phyloP scores from a whole-genome alignment of 257 asterid genomes.

The Capsicum chinense region DNA sequence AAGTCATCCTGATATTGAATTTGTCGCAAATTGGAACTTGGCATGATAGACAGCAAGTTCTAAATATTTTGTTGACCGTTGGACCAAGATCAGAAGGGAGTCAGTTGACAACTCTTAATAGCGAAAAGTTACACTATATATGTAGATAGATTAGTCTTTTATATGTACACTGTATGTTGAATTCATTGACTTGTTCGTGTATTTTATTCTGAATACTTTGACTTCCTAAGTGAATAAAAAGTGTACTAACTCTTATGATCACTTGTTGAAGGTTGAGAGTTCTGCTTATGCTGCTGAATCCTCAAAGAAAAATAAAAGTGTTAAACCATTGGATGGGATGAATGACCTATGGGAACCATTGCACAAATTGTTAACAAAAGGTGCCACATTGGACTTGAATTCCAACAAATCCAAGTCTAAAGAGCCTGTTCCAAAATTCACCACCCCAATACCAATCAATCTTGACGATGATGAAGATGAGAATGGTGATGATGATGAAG shows the following conservation, averaged over 20 bases:
- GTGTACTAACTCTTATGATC: not conserved
- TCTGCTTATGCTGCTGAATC: not conserved
- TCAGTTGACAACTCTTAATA: not conserved
- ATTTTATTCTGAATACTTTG: not conserved
- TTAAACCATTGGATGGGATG: not conserved
- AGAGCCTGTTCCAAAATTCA: too few species aligned
- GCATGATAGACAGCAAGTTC: not conserved
- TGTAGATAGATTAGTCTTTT: not conserved
- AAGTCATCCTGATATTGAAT: not conserved
- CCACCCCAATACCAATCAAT: not conserved
- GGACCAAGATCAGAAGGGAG: not conserved
- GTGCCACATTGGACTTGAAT: not conserved
- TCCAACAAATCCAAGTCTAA: constrained; percentile 1
- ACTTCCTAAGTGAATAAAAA: not conserved
- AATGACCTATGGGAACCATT: constrained; percentile 19
- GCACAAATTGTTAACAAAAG: constrained; percentile 4
- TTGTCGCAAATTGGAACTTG: not conserved
- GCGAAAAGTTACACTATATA: not conserved
- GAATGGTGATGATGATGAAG: not conserved
- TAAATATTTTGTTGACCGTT: not conserved
- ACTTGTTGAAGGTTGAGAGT: not conserved
- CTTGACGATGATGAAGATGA: not conserved
- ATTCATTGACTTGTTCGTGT: not conserved
- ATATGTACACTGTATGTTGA: not conserved
- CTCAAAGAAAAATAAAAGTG: not conserved